These are phyloP conservation scores for Ophiocordyceps polyrhachis-furcata DNA, from an alignment of 2,329 filamentous ascomycete species.

Conservation along the genomic window DNA sequence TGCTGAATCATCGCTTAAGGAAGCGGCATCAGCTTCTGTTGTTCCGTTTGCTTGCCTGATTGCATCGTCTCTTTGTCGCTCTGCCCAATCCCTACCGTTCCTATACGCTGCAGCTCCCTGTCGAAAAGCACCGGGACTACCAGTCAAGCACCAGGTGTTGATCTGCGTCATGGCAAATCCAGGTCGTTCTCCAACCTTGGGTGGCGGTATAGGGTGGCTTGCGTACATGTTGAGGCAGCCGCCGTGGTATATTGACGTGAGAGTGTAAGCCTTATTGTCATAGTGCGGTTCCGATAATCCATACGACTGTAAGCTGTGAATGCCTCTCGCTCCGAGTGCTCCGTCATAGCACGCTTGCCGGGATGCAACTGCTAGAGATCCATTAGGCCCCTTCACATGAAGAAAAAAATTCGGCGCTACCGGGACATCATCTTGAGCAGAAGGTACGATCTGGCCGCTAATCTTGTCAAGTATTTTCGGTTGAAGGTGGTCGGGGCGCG, in stretches of 20 bases:
- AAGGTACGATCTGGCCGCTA: slow-evolving; percentile 12
- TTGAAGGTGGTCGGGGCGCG: slow-evolving; percentile 10
- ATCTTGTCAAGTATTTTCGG: slow-evolving; percentile 6
- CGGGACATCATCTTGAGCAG: slow-evolving; percentile 3
- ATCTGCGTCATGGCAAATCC: slow-evolving; percentile 22
- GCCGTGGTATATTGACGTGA: slow-evolving; percentile 18
- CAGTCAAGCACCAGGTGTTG: slow-evolving; percentile 10
- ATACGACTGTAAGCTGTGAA: too few species aligned
- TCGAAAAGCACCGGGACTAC: slow-evolving; percentile 11
- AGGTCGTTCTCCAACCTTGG: slow-evolving; percentile 3
- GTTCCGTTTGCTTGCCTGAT: slow-evolving; percentile 12
- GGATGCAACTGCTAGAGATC: too few species aligned
- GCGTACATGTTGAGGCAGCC: slow-evolving; percentile 14
- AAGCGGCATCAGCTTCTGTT: too few species aligned
- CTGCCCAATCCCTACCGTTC: slow-evolving; percentile 21
- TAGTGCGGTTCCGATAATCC: too few species aligned
- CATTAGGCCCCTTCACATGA: too few species aligned
- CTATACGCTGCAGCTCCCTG: slow-evolving; percentile 18
- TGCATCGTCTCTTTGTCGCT: slow-evolving; percentile 15
- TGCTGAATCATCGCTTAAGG: too few species aligned
- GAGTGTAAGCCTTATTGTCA: slow-evolving; percentile 9
- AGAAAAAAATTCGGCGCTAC: too few species aligned
- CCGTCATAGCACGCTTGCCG: too few species aligned
- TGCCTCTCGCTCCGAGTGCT: too few species aligned
- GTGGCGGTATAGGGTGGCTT: slow-evolving; percentile 8